Conservation (phyloP, 2,329 filamentous ascomycete genomes). For the Zopfia rhizophila region DNA sequence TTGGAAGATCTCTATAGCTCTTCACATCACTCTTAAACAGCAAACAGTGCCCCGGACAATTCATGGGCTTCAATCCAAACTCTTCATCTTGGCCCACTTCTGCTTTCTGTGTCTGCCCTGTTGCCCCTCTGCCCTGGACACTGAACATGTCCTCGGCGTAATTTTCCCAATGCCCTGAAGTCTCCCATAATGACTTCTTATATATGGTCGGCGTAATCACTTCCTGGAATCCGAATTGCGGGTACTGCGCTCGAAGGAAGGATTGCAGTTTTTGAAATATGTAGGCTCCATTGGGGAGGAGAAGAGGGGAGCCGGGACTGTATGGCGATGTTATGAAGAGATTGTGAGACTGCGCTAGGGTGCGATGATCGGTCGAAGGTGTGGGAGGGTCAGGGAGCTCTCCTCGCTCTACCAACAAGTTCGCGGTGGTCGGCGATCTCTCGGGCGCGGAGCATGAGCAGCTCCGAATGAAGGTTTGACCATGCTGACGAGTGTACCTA, state of each 20-base stretch:
- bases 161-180: constrained; percentile 87
- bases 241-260: constrained; percentile 85
- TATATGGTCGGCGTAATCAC: constrained; percentile 92
- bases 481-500: constrained; percentile 16
- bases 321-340: constrained; percentile 83
- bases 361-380: constrained; percentile 61
- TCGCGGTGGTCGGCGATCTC: constrained; percentile 36
- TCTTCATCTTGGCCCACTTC: constrained; percentile 71
- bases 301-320: constrained; percentile 86
- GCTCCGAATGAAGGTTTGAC: constrained; percentile 24
- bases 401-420: too few relatives aligned
- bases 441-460: constrained; percentile 50
- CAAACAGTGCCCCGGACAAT: constrained; percentile 88
- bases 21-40: constrained; percentile 79
- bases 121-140: constrained; percentile 68
- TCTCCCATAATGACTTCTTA: constrained; percentile 87
- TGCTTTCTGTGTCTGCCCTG: constrained; percentile 53
- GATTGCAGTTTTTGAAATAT: constrained; percentile 86
- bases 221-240: constrained; percentile 85
- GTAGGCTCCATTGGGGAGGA: constrained; percentile 81
- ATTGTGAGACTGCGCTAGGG: constrained; percentile 67
- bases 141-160: constrained; percentile 94
- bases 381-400: constrained; percentile 42
- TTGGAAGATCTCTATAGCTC: constrained; percentile 82
- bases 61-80: constrained; percentile 92